Evolutionary conservation across 228 moss, liverwort and hornwort species (phyloP), one percentile per base, ranked within the genome.

Genomic region (Sphagnum fallax): DNA sequence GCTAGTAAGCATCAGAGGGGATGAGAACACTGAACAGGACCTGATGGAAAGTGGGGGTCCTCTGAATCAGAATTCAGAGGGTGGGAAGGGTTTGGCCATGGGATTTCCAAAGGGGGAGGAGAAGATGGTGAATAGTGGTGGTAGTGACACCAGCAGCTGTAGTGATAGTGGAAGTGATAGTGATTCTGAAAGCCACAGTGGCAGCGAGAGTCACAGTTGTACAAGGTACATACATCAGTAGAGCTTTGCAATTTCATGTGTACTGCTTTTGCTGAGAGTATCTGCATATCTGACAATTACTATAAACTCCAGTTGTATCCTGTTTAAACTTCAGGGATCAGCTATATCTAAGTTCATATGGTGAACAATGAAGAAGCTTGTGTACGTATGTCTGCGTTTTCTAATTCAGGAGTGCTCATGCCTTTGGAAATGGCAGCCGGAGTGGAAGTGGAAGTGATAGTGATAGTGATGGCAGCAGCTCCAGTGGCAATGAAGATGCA

Each of bases 401-500:
- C 32, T 32, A 32, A 32, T 32, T 32, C 32, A 2, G 32, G 32
- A 32, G 32, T 32, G 32, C 32, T 32, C 2, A 32, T 32, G 32
- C 32, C 32, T 32, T 55, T 8, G 55, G 12, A 55, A 55, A 55
- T 55, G 55, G 12, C 55, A 55, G 89, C 77, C 83, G 85, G 71
- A 98, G 87, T 83, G 93, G 88, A 64, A 96, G 89, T 83, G 93
- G 87, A 66, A 98, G 90, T 79, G 93, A 90, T 51, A 89, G 91
- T 79, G 93, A 91, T 60, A 93, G 93, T 77, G 91, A 84, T 73
- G 80, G 81, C 73, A 89, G 88, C 79, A 98, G 98, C 79, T 90
- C 88, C 62, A 90, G 90, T 71, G 87, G 70, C 67, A 89, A 86
- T 53, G 94, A 94, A 55, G 94, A 87, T 59, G 79, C 85, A 59